Evolutionary conservation across 2,329 filamentous ascomycete genomes (phyloP), one percentile per base, ranked within the genome.

Genomic region (Botrytis squamosa): DNA sequence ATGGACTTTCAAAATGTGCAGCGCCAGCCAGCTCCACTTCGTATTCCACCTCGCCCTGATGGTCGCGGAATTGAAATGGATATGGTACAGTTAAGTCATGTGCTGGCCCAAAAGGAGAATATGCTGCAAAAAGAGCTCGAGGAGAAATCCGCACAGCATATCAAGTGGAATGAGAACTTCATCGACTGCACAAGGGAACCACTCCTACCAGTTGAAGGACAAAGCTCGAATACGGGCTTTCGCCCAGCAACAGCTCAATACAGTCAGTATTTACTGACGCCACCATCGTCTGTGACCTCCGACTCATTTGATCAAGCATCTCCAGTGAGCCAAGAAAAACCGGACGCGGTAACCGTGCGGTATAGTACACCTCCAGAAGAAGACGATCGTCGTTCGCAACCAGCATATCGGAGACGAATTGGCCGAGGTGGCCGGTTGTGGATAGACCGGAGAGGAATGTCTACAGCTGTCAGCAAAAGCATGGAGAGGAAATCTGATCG

Each of bases 161-260:
- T 92, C 78, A 91, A 92, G 81, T 98, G 95, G 94, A 98, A 98
- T 83, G 88, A 93, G 79, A 92, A 93, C 80, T 94, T 93, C 85
- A 89, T 97, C 79, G 95, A 98, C 84, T 88, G 94, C 81, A 98
- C 95, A 75, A 90, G 91, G 84, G 91, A 91, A 77, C 94, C 95
- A 69, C 88, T 98, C 77, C 93, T 93, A 69, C 94, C 94, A 36
- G 89, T 93, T 62, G 86, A 89, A 79, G 91, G 93, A 74, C 86
- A 88, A 77, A 85, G 84, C 60, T 85, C 86, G 78, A 87, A 91
- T 76, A 83, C 86, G 74, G 88, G 88, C 76, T 95, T 93, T 85
- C 88, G 92, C 76, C 88, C 90, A 65, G 92, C 89, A 66, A 93
- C 91, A 80, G 90, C 91, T 62, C 90, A 93, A 67, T 81, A 80